Conservation (phyloP, 2,329 filamentous ascomycete genomes). For the Neoarthrinium moseri region DNA sequence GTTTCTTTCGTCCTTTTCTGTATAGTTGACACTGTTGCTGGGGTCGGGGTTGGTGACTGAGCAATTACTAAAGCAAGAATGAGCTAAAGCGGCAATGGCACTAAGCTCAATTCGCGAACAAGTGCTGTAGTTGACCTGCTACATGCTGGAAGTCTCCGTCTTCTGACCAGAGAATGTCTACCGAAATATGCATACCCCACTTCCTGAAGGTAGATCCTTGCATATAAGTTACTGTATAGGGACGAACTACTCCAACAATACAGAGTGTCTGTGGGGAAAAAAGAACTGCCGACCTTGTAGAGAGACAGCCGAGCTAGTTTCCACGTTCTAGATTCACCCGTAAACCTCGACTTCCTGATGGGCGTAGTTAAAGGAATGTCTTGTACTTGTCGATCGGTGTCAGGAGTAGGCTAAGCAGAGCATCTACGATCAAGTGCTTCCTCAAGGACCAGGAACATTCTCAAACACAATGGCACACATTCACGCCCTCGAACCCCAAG, state of each 20-base stretch:
- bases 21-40: too few relatives aligned
- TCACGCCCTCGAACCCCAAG: constrained; percentile 29
- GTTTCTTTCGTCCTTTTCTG: too few relatives aligned
- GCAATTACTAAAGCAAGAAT: too few relatives aligned
- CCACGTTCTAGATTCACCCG: neutral
- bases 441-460: neutral
- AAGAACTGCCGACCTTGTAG: neutral
- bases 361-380: neutral
- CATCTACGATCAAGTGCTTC: neutral
- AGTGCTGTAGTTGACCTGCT: too few relatives aligned
- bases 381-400: neutral
- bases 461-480: constrained; percentile 32
- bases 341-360: neutral
- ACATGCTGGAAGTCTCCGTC: too few relatives aligned
- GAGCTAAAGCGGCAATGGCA: too few relatives aligned
- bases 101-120: too few relatives aligned
- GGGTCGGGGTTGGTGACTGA: too few relatives aligned
- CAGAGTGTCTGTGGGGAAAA: too few relatives aligned
- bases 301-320: too few relatives aligned
- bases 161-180: too few relatives aligned
- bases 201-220: neutral
- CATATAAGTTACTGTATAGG: neutral
- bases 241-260: neutral
- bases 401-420: neutral
- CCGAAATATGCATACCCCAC: neutral